Evolutionary conservation across 805 yeast species (phyloP).

Genomic region (Schizosaccharomyces octosporus): DNA sequence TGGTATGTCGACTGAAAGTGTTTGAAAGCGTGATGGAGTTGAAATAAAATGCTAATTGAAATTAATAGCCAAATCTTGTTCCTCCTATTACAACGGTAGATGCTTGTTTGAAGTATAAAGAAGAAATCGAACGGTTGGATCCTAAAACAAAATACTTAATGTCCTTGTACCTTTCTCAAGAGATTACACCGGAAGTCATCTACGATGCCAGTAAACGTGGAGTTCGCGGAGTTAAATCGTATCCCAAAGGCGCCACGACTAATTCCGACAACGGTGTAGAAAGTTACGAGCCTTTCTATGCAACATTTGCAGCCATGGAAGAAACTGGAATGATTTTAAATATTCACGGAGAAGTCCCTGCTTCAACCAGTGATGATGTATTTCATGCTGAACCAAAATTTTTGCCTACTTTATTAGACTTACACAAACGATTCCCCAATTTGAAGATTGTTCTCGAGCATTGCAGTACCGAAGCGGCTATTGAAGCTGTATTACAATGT

Average conservation of each 20-base stretch:
- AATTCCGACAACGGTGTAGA: slow-evolving; percentile 78
- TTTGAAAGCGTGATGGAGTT: not conserved
- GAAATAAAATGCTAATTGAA: not conserved
- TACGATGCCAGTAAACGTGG: slow-evolving; percentile 47
- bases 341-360: slow-evolving; percentile 88
- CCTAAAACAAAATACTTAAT: slow-evolving; percentile 73
- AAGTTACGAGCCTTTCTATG: slow-evolving; percentile 70
- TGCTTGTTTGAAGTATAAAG: slow-evolving; percentile 45
- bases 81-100: slow-evolving; percentile 75
- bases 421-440: slow-evolving; percentile 64
- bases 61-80: slow-evolving; percentile 42
- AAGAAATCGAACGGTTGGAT: slow-evolving; percentile 33
- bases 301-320: slow-evolving; percentile 74
- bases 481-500: slow-evolving; percentile 47
- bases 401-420: slow-evolving; percentile 60
- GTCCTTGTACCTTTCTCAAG: slow-evolving; percentile 63
- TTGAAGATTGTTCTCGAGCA: slow-evolving; percentile 77
- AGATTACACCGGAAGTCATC: slow-evolving; percentile 65
- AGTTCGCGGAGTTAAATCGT: slow-evolving; percentile 73
- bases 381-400: slow-evolving; percentile 84
- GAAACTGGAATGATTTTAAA: slow-evolving; percentile 53
- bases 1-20: slow-evolving; percentile 19
- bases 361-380: slow-evolving; percentile 44
- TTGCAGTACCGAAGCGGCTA: slow-evolving; percentile 78
- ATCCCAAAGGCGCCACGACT: slow-evolving; percentile 99